phyloP scores from a whole-genome alignment of 495 filamentous ascomycete species.

The Daldinia grandis region DNA sequence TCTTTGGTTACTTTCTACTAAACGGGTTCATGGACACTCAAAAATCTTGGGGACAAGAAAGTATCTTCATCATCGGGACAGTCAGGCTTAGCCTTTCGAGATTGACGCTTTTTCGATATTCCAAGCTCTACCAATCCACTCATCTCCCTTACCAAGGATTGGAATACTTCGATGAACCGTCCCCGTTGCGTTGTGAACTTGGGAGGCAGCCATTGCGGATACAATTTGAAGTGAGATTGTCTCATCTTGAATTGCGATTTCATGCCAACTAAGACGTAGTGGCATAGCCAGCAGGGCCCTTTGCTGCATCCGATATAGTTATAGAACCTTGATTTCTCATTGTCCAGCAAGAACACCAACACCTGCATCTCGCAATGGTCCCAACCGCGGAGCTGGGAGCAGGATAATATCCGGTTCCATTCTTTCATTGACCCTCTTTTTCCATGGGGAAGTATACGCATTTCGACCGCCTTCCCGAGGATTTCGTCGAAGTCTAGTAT shows the following conservation, averaged over 20 bases:
- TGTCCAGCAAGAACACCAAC: not conserved
- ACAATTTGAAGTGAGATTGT: constrained; percentile 12
- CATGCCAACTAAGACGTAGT: constrained; percentile 9
- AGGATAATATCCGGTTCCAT: no score
- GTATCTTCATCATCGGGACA: not conserved
- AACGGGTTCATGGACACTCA: no score
- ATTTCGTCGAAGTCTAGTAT: no score
- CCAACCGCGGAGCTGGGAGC: not conserved
- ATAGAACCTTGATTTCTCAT: not conserved
- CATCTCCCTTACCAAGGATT: not conserved
- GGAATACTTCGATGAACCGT: not conserved
- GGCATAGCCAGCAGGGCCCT: constrained; percentile 26
- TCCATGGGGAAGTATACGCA: not conserved
- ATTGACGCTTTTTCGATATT: not conserved
- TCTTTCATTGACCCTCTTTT: no score
- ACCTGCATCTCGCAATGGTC: constrained; percentile 31
- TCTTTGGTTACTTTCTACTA: no score
- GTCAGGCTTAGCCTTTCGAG: not conserved
- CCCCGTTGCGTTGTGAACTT: not conserved
- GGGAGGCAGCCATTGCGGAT: not conserved
- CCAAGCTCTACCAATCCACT: not conserved
- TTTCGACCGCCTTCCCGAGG: not conserved
- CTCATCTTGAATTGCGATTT: constrained; percentile 8
- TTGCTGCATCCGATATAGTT: constrained; percentile 32
- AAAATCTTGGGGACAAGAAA: no score